Evolutionary conservation across 73 alveolate species (phyloP), one percentile per base, ranked within the genome.

Genomic region (Durusdinium trenchii): DNA sequence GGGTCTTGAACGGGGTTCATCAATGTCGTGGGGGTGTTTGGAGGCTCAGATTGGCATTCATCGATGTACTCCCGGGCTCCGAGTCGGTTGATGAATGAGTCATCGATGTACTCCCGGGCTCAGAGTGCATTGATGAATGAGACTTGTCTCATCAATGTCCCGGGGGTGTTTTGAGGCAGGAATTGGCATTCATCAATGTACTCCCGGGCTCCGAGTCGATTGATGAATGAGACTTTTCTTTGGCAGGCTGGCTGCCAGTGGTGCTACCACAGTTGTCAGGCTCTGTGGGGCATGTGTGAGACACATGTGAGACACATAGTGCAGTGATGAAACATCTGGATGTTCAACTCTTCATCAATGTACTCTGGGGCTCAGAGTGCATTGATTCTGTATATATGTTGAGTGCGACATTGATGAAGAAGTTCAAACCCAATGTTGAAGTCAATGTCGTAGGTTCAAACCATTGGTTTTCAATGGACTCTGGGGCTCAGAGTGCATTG

Each of bases 71-170:
- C 45, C 18, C 20, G 61, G 61, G 20, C 35, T 76, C 38, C 86
- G 45, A 5, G 5, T 6, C 57, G 42, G 26, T 3, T n/a, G n/a
- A n/a, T n/a, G n/a, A n/a, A n/a, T n/a, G n/a, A n/a, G 40, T 45
- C 86, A 76, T 76, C 86, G 60, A 76, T 76, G 86, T 20, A 76
- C 60, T 26, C 45, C n/a, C n/a, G n/a, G n/a, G n/a, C n/a, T n/a
- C n/a, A n/a, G n/a, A n/a, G n/a, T n/a, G n/a, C n/a, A n/a, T n/a
- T n/a, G n/a, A n/a, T 6, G 57, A 18, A 12, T 69, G 82, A n/a
- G 38, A 14, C 38, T 14, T n/a, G 45, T 64, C 78, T 42, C 78
- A 6, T 14, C 78, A 26, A 14, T 64, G 26, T 42, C 23, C 26
- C 26, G 16, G 78, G 42, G 32, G 45, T 26, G 26, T 64, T 64